These are phyloP conservation scores for Mediolabrus comicus DNA, from an alignment of 108 stramenopile genomes.

Conservation along the genomic window DNA sequence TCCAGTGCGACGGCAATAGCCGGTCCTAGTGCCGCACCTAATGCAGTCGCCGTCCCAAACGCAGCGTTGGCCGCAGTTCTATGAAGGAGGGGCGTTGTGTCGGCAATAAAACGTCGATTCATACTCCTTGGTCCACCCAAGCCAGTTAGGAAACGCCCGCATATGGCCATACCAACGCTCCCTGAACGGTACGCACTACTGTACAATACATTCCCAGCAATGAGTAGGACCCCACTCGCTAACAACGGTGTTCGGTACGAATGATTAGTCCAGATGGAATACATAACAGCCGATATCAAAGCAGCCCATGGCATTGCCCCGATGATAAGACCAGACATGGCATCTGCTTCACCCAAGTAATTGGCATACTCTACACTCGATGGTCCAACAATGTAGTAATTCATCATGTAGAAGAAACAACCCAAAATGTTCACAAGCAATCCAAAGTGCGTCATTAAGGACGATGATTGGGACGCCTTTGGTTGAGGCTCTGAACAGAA, in stretches of 20 bases:
- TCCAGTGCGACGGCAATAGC: conserved; percentile 72
- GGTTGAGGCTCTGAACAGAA: conserved; percentile 10
- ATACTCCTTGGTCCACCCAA: conserved; percentile 85
- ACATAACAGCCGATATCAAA: conserved; percentile 65
- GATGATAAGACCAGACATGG: conserved; percentile 78
- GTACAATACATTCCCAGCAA: conserved; percentile 81
- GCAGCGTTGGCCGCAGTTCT: conserved; percentile 81
- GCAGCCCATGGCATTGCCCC: conserved; percentile 90
- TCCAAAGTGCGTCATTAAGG: conserved; percentile 16
- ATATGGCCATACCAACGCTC: conserved; percentile 63
- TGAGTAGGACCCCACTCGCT: conserved; percentile 58
- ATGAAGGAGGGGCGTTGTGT: conserved; percentile 63
- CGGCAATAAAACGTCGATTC: conserved; percentile 88
- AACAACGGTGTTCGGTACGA: conserved; percentile 77
- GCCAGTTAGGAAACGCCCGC: conserved; percentile 80
- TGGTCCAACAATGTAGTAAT: conserved; percentile 93
- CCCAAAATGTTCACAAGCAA: conserved; percentile 70
- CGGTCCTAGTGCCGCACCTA: conserved; percentile 84
- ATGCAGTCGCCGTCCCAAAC: conserved; percentile 80
- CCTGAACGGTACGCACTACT: conserved; percentile 59
- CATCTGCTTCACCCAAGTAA: conserved; percentile 74
- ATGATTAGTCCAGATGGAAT: conserved; percentile 81
- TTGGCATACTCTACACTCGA: conserved; percentile 80
- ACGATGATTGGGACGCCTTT: not conserved
- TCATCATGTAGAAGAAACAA: conserved; percentile 88